These are phyloP conservation scores for Withania somnifera DNA, from an alignment of 305 asterid species.

Conservation along the genomic window DNA sequence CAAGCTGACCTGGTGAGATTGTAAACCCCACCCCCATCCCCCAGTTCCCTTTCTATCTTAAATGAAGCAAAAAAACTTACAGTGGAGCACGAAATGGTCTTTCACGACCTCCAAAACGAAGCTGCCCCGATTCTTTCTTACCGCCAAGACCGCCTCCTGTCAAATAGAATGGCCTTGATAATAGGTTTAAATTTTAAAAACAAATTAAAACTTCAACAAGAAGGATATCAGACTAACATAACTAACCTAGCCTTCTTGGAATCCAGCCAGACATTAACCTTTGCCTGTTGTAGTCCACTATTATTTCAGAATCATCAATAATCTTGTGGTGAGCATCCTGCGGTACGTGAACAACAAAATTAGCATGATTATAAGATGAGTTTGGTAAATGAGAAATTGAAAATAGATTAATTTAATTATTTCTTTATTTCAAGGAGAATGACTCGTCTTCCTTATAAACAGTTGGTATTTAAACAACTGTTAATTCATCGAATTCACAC, in stretches of 20 bases:
- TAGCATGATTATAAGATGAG: neutral
- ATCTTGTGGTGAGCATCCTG: conserved; percentile 79
- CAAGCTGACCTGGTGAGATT: neutral
- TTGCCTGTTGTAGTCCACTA: conserved; percentile 89
- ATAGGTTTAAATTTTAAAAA: neutral
- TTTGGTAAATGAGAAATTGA: neutral
- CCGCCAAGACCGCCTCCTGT: conserved; percentile 97
- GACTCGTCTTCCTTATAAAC: neutral
- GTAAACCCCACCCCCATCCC: neutral
- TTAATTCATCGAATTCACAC: neutral
- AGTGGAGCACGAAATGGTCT: conserved; percentile 94
- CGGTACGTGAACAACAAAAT: neutral
- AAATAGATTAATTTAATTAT: neutral
- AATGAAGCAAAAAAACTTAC: conserved; percentile 24
- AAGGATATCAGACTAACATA: neutral
- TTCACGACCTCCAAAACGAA: conserved; percentile 96
- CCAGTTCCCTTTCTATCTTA: neutral
- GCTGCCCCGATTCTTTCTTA: conserved; percentile 94
- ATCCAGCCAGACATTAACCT: conserved; percentile 98
- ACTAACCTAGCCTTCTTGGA: conserved; percentile 86
- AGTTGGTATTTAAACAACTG: neutral
- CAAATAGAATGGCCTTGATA: conserved; percentile 10
- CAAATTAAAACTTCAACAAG: conserved; percentile 1
- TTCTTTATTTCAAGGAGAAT: neutral
- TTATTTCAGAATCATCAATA: conserved; percentile 74